Evolutionary conservation across 2,329 filamentous ascomycete species (phyloP).

Genomic region (Alternaria sp.): DNA sequence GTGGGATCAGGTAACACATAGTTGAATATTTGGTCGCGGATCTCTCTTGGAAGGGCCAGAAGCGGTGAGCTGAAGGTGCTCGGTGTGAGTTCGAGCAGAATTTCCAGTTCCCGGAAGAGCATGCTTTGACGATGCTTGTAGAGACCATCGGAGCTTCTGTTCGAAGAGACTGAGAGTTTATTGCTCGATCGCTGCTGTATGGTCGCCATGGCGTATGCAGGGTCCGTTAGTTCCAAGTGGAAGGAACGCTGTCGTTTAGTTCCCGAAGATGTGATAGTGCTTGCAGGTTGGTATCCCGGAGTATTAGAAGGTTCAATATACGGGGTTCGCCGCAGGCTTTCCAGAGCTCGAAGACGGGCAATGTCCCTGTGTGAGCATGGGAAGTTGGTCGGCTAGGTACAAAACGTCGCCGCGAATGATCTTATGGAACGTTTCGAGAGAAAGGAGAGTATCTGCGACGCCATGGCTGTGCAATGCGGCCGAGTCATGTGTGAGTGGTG

Average conservation of each 20-base stretch:
- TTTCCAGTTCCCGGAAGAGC: slow-evolving; percentile 42
- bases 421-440: slow-evolving; percentile 7
- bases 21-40: slow-evolving; percentile 35
- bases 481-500: slow-evolving; percentile 18
- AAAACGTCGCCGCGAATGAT: neutral
- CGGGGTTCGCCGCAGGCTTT: neutral
- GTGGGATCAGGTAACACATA: slow-evolving; percentile 32
- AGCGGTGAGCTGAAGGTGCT: slow-evolving; percentile 40
- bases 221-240: neutral
- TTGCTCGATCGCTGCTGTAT: slow-evolving; percentile 22
- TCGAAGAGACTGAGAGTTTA: slow-evolving; percentile 33
- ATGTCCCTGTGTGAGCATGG: neutral
- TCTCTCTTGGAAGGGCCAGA: slow-evolving; percentile 38
- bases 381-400: neutral
- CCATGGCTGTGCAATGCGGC: slow-evolving; percentile 14
- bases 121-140: slow-evolving; percentile 41
- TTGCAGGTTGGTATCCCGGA: neutral
- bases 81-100: slow-evolving; percentile 43
- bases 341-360: neutral
- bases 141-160: slow-evolving; percentile 32
- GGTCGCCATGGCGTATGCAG: slow-evolving; percentile 16
- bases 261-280: slow-evolving; percentile 2
- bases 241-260: neutral
- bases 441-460: slow-evolving; percentile 18
- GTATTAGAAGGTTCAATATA: neutral